A percentile compares a stretch with the other conserved stretches of the same genome.
Conservation (phyloP, 768 basidiomycete species). For the Pulveroboletus ravenelii region DNA sequence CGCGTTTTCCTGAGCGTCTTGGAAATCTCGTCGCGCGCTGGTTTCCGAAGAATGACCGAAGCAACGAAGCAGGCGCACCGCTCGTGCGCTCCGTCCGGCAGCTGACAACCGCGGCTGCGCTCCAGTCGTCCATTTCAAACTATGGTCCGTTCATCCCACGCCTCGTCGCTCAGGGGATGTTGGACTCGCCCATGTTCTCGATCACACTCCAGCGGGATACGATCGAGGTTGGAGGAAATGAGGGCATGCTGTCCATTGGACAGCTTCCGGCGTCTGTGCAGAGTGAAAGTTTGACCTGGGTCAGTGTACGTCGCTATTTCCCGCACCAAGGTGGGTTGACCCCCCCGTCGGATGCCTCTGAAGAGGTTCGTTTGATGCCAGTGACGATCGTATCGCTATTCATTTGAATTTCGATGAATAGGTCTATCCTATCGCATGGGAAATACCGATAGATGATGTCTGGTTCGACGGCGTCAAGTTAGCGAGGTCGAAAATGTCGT, state of each 20-base stretch:
- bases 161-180: slow-evolving; percentile 35
- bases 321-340: slow-evolving; percentile 48
- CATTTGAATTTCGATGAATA: slow-evolving; percentile 18
- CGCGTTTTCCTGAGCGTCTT: slow-evolving; percentile 3
- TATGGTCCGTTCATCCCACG: slow-evolving; percentile 45
- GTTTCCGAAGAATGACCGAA: slow-evolving; percentile 12
- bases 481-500: slow-evolving; percentile 49
- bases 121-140: slow-evolving; percentile 40
- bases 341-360: slow-evolving; percentile 50
- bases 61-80: not conserved
- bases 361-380: slow-evolving; percentile 44
- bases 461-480: slow-evolving; percentile 62
- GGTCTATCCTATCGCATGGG: slow-evolving; percentile 68
- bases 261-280: slow-evolving; percentile 50
- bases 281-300: slow-evolving; percentile 58
- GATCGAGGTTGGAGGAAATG: slow-evolving; percentile 63
- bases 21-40: slow-evolving; percentile 16
- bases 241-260: slow-evolving; percentile 63
- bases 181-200: slow-evolving; percentile 46
- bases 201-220: slow-evolving; percentile 67
- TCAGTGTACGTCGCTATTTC: slow-evolving; percentile 53
- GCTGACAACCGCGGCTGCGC: slow-evolving; percentile 16
- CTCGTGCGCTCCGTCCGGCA: slow-evolving; percentile 6
- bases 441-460: slow-evolving; percentile 65
- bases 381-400: not conserved